Evolutionary conservation across 331 rosid species (phyloP), one percentile per base, ranked within the genome.

Genomic region (Spiraea crenata): DNA sequence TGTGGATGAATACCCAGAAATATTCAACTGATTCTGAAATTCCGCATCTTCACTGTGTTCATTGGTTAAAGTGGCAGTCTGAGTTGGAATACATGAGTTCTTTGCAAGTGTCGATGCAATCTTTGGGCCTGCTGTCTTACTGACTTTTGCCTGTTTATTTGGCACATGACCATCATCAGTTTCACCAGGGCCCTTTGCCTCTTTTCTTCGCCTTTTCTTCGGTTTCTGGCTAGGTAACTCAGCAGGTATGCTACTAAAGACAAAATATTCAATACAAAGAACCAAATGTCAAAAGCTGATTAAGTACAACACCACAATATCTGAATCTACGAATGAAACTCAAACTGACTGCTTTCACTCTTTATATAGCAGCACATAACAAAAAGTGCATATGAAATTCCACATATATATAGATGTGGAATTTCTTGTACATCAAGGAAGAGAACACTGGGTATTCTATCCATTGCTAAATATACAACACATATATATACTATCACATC

Each of bases 141-240:
- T 84, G 62, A 77, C 79, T 84, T 87, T 91, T 71, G 73, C 82
- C 46, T 74, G 91, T 75, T 89, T 89, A 75, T 72, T 86, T 80
- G 92, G 72, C 73, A 76, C 79, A 52, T 65, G 86, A 61, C 67
- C 79, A 46, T 82, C 89, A 59, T 81, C 80, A 70, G 71, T 85
- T 67, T 81, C 90, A 59, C 89, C 84, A 70, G 81, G 84, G 61
- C 85, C 84, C 86, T 89, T 91, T 63, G 69, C 78, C 60, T 95
- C 98, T 84, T 89, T 95, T 82, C 90, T 85, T 83, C 98, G 88
- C 77, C 97, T 91, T 85, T 91, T 91, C 88, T 91, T 91, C 76
- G 91, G 95, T 81, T 89, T 98, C 76, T 87, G 99, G 57, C 80
- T 89, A 67, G 98, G 95, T 61, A 82, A 79, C 73, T 56, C 89